Percentiles rank a stretch among this genome's conserved stretches.
Evolutionary conservation across 352 stramenopile species (phyloP).

Genomic region (Plasmopara viticola): DNA sequence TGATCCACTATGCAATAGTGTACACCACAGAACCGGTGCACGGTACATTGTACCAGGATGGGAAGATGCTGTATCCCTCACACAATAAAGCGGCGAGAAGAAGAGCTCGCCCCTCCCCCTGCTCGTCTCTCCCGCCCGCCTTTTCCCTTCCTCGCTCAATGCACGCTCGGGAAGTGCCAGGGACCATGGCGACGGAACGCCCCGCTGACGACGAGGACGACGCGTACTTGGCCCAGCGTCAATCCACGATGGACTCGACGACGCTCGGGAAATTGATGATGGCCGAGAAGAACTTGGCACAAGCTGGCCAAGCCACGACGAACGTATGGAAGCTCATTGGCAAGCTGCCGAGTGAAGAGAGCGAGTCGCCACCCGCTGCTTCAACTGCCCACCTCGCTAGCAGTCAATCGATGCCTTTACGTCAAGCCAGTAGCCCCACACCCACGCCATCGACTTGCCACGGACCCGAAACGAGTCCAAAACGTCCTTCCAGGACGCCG

Average conservation of each 20-base stretch:
- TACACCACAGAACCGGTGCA: too few species aligned
- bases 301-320: slow-evolving; percentile 72
- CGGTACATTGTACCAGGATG: too few species aligned
- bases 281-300: slow-evolving; percentile 74
- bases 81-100: too few species aligned
- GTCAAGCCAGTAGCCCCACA: slow-evolving; percentile 8
- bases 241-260: slow-evolving; percentile 75
- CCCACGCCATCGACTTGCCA: slow-evolving; percentile 8
- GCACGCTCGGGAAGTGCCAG: slow-evolving; percentile 13
- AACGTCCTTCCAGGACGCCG: slow-evolving; percentile 4
- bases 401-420: slow-evolving; percentile 8
- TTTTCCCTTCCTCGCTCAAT: slow-evolving; percentile 2
- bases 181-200: slow-evolving; percentile 15
- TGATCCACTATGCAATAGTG: too few species aligned
- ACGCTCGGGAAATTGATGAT: slow-evolving; percentile 78
- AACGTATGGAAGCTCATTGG: slow-evolving; percentile 82
- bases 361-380: slow-evolving; percentile 17
- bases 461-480: slow-evolving; percentile 7
- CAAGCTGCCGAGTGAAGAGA: slow-evolving; percentile 29
- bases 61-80: too few species aligned
- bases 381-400: slow-evolving; percentile 4
- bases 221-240: slow-evolving; percentile 50
- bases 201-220: slow-evolving; percentile 34
- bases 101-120: too few species aligned
- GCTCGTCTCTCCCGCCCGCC: too few species aligned